Base-by-base conservation (phyloP, 306 rosid genomes). In the Mimosa pudica region DNA sequence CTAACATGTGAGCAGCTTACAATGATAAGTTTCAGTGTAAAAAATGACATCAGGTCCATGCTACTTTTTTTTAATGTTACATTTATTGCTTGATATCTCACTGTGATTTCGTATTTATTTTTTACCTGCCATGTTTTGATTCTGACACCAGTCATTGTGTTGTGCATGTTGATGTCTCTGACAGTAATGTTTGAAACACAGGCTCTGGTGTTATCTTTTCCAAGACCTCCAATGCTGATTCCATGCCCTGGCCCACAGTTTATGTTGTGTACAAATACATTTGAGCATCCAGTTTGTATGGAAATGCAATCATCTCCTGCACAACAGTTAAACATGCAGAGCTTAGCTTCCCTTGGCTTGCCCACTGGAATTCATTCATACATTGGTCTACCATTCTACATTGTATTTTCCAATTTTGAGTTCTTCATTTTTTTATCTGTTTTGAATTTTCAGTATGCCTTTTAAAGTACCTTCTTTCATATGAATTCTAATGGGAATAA, bases 161-260 rank as follows among this genome's bases (percentile, higher is more conserved):
- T 89, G 74, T 87, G 89, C 86, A 90, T 84, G 47, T 10, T 75
- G 24, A 89, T 81, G 69, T 90, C 92, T 54, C 95, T 87, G 73
- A 90, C 76, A 0, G 95, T 90, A 79, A 90, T 89, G 85, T 90
- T 90, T 66, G 95, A 88, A 83, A 90, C 95, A 70, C 95, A 90
- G 16, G 95, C 92, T 77, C 82, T 90, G 58, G 89, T 87, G 85
- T 85, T 84, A 51, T 81, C 92, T 76, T 77, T 87, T 55, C 95
- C 95, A 9, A 90, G 85, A 75, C 74, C 35, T 11, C 74, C 74
- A 70, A 70, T 70, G 74, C 74, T 70, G 74, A 70, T 70, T 10
- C 74, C 94, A 70, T 90, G 95, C 52, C 95, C 95, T 36, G 95
- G 95, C 24, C 95, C 92, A 16, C 95, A 90, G 83, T 90, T 87